Evolutionary conservation across 495 filamentous ascomycete genomes (phyloP), one percentile per base, ranked within the genome.

Genomic region (Hypoxylon intermedium): DNA sequence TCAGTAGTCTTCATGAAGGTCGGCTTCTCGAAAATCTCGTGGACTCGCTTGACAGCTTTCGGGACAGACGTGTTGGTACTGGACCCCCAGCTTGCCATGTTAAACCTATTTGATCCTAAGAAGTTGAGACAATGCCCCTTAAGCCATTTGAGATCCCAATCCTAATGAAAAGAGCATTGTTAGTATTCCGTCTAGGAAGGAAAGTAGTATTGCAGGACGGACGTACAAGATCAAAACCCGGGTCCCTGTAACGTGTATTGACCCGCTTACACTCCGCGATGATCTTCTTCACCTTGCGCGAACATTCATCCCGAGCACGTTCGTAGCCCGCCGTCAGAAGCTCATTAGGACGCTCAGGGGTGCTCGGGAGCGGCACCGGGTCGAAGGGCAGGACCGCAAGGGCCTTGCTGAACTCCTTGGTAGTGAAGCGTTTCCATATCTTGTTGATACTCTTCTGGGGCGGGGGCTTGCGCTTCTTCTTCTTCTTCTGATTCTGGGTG

Each of bases 201-300:
- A 63, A 56, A 19, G 72, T 30, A 33, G 20, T 58, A 51, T n/a
- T n/a, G n/a, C n/a, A n/a, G n/a, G n/a, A n/a, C n/a, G 6, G 84
- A 75, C 70, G 82, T 76, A 83, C 89, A 80, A 72, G 83, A 73
- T 98, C 91, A 70, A 95, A 97, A 62, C 92, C 86, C 7, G 88
- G 85, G 74, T 98, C 93, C 11, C 89, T 84, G 63, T 97, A 98
- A 65, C 93, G 93, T 70, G 89, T 89, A 64, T 98, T 97, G 21
- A 95, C 81, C 13, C 90, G 80, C 58, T 83, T 77, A 72, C 93
- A 97, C 73, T 96, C 92, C 61, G 85, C 87, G 6, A 89, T 87
- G 58, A 97, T 97, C 68, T 91, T 90, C 16, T 85, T 82, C n/a
- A 97, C 93, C 49, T 92, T 92, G 24, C 80, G 79, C 37, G 79